phyloP scores from a whole-genome alignment of 352 stramenopile genomes.

The Globisporangium spiculum region DNA sequence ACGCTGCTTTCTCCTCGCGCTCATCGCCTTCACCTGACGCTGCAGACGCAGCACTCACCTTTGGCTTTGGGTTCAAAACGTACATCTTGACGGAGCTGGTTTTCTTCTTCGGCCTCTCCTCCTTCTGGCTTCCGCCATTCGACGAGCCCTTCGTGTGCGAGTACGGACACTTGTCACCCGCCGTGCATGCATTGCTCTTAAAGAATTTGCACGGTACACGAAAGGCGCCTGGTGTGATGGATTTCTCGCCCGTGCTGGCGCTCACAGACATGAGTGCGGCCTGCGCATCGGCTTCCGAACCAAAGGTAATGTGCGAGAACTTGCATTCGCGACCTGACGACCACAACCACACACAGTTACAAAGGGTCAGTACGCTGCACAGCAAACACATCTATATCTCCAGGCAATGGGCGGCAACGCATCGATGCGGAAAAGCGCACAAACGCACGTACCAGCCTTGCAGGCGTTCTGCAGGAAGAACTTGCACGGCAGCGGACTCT shows the following conservation, averaged over 20 bases:
- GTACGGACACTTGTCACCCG: constrained; percentile 65
- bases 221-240: constrained; percentile 38
- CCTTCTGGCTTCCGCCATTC: constrained; percentile 13
- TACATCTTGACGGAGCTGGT: constrained; percentile 31
- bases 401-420: not conserved
- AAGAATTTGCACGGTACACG: constrained; percentile 72
- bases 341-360: not conserved
- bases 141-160: constrained; percentile 39
- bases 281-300: constrained; percentile 17
- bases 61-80: constrained; percentile 25
- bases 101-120: constrained; percentile 16
- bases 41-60: constrained; percentile 16
- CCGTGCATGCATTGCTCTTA: constrained; percentile 56
- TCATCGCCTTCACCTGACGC: constrained; percentile 23
- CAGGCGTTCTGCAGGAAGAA: constrained; percentile 71
- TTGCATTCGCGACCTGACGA: constrained; percentile 49
- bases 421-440: not conserved
- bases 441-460: constrained; percentile 29
- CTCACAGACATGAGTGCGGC: constrained; percentile 28
- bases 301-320: constrained; percentile 43
- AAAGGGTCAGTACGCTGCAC: not conserved
- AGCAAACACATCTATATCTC: not conserved
- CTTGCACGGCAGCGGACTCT: constrained; percentile 54
- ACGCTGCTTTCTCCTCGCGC: constrained; percentile 33
- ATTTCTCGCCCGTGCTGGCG: constrained; percentile 43